A percentile compares a stretch with the other conserved stretches of the same genome.
Evolutionary conservation across 495 filamentous ascomycete species (phyloP).

Genomic region (Trichoderma asperelloides): DNA sequence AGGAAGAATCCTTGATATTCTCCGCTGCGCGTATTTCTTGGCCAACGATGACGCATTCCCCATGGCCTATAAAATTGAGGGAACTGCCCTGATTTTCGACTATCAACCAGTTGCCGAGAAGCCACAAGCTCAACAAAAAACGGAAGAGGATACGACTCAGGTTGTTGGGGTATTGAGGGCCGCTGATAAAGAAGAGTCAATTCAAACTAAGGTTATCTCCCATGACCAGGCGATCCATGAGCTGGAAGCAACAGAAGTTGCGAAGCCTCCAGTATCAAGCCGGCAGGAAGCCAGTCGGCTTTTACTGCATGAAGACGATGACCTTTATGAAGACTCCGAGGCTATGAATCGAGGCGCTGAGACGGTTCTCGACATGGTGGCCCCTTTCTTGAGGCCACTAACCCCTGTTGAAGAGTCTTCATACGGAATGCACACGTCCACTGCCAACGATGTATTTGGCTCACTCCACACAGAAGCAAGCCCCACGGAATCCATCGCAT

Average conservation of each 20-base stretch:
- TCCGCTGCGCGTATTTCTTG: conserved; percentile 24
- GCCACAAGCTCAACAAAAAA: neutral
- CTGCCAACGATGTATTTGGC: conserved; percentile 19
- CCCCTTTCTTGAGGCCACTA: conserved; percentile 14
- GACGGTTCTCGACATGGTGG: conserved; percentile 7
- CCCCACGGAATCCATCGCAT: neutral
- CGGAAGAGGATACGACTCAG: neutral
- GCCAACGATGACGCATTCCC: conserved; percentile 18
- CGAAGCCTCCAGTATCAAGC: neutral
- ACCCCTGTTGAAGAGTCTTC: conserved; percentile 10
- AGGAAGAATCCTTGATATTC: conserved; percentile 26
- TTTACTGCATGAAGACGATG: neutral
- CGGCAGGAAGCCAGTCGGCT: neutral
- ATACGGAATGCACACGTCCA: conserved; percentile 23
- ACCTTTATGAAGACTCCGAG: neutral
- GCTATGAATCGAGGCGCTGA: conserved; percentile 16
- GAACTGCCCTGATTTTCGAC: neutral
- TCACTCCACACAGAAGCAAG: neutral
- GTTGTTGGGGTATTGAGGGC: neutral
- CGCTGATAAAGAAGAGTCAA: too few species aligned
- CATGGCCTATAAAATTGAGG: neutral
- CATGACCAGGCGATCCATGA: neutral
- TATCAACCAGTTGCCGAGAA: neutral
- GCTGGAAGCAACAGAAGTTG: neutral
- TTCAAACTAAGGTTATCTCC: neutral